Conservation (phyloP, 139 green algal genomes). For the Microglena sp. region DNA sequence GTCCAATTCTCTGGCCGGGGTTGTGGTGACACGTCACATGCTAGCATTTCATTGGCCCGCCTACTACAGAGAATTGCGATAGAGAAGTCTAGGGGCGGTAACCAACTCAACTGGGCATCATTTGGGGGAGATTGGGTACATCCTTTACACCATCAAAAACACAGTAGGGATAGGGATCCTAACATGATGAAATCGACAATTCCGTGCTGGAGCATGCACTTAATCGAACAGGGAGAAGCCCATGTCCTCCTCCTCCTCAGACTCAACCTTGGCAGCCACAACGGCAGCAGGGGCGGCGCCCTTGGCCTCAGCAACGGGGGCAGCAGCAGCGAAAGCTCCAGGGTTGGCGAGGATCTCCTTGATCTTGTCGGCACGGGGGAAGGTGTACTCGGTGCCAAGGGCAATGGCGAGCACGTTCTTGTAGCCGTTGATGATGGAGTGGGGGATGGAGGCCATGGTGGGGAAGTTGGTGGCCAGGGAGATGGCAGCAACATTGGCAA, state of each 20-base stretch:
- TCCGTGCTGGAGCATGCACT: no score
- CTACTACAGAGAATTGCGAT: no score
- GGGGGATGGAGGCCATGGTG: conserved; percentile 81
- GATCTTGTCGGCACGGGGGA: conserved; percentile 63
- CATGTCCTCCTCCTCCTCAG: conserved; percentile 71
- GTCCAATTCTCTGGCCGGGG: no score
- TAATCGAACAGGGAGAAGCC: conserved; percentile 49
- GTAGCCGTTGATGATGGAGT: conserved; percentile 94
- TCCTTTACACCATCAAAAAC: no score
- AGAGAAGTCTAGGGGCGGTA: no score
- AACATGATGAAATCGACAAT: no score
- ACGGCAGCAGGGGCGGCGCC: conserved; percentile 18
- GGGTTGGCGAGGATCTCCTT: conserved; percentile 89
- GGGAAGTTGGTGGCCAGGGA: conserved; percentile 78
- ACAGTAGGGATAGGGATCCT: no score
- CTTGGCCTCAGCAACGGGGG: conserved; percentile 34
- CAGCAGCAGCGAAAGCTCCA: conserved; percentile 56
- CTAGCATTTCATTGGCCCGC: no score
- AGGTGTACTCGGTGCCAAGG: conserved; percentile 87
- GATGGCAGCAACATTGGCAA: conserved; percentile 81
- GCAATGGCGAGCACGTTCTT: conserved; percentile 97
- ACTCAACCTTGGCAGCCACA: conserved; percentile 25
- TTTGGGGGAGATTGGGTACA: no score
- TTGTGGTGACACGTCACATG: no score
- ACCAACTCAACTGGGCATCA: no score